phyloP scores from a whole-genome alignment of 2,329 filamentous ascomycete genomes.

The Cryphonectria naterciae region DNA sequence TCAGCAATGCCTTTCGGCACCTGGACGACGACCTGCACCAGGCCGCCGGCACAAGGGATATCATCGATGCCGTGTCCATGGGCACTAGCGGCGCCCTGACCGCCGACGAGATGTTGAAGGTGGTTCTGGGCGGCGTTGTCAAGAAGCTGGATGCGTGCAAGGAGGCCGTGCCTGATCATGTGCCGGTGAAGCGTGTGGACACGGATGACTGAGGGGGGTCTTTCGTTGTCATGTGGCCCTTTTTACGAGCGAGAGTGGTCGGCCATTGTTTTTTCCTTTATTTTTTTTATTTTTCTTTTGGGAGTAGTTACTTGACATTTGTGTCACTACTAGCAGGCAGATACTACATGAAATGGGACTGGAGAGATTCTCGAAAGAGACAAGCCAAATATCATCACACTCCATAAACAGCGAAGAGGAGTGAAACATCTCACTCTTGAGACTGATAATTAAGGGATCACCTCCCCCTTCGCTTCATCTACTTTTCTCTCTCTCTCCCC shows the following conservation, averaged over 20 bases:
- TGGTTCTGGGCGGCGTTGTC: constrained; percentile 30
- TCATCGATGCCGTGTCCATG: constrained; percentile 26
- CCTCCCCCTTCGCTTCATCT: too few species aligned
- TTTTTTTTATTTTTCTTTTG: not conserved
- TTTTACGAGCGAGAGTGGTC: not conserved
- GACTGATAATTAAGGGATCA: not conserved
- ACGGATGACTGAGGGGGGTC: constrained; percentile 14
- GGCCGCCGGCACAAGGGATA: constrained; percentile 27
- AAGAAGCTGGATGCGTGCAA: constrained; percentile 31
- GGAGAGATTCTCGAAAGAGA: not conserved
- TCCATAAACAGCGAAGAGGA: not conserved
- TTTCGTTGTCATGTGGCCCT: not conserved
- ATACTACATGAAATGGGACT: not conserved
- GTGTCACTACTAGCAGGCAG: not conserved
- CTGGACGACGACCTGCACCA: constrained; percentile 32
- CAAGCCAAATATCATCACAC: not conserved
- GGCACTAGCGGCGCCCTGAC: constrained; percentile 21
- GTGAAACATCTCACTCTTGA: not conserved
- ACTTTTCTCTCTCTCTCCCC: too few species aligned
- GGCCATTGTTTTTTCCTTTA: not conserved
- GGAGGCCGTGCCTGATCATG: constrained; percentile 17
- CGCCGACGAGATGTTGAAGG: constrained; percentile 30
- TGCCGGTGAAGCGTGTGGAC: constrained; percentile 18
- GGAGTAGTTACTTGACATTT: not conserved
- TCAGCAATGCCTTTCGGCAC: constrained; percentile 26